Conservation (phyloP, 495 filamentous ascomycete genomes). For the Annulohypoxylon stygium region DNA sequence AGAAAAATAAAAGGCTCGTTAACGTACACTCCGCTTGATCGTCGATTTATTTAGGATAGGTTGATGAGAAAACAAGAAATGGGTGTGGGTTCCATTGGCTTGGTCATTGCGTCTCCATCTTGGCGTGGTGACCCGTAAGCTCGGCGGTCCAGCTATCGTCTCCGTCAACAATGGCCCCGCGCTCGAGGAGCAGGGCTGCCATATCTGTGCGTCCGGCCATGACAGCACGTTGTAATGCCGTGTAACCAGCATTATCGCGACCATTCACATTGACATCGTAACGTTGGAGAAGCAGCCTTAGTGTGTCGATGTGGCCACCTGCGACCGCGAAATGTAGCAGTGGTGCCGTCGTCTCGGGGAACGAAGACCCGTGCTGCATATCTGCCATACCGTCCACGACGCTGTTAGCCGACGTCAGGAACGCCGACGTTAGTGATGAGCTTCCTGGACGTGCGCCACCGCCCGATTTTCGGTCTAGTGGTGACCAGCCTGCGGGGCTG, state of each 20-base stretch:
- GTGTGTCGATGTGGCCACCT: constrained; percentile 48
- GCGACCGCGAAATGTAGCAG: constrained; percentile 51
- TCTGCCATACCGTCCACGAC: constrained; percentile 37
- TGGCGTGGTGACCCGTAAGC: constrained; percentile 35
- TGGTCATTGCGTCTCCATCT: constrained; percentile 39
- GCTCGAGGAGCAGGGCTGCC: constrained; percentile 52
- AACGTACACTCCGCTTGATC: constrained; percentile 36
- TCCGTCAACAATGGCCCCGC: constrained; percentile 47
- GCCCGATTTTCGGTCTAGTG: constrained; percentile 43
- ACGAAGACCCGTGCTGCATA: constrained; percentile 37
- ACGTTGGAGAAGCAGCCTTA: constrained; percentile 48
- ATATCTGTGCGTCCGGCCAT: constrained; percentile 52
- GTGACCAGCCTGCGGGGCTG: constrained; percentile 46
- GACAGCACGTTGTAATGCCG: constrained; percentile 50
- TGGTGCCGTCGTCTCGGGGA: constrained; percentile 52
- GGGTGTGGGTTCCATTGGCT: constrained; percentile 12
- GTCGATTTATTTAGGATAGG: constrained; percentile 17
- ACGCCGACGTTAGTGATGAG: constrained; percentile 45
- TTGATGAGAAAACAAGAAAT: constrained; percentile 1
- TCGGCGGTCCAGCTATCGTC: constrained; percentile 47
- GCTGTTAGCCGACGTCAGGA: constrained; percentile 37
- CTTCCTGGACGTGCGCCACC: constrained; percentile 36
- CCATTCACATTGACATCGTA: constrained; percentile 49
- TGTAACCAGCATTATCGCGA: constrained; percentile 48
- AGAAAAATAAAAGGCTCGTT: constrained; percentile 6